phyloP scores from a whole-genome alignment of 768 basidiomycete genomes.

The Trametes cinnabarina region DNA sequence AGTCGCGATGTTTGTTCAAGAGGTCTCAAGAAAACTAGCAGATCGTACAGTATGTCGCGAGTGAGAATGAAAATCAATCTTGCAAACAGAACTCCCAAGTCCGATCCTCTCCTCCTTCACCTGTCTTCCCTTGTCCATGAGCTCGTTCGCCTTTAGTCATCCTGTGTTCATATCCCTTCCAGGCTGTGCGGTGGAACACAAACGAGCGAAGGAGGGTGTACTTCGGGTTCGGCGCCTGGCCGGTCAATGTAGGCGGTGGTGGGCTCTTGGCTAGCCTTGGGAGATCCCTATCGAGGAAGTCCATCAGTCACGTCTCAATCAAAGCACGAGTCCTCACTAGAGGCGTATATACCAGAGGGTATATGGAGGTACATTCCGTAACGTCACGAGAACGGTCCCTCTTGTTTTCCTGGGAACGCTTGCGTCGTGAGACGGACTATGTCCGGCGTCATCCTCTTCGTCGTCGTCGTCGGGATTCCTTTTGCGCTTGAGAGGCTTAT shows the following conservation, averaged over 20 bases:
- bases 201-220: slow-evolving; percentile 80
- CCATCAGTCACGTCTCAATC: slow-evolving; percentile 22
- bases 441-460: slow-evolving; percentile 41
- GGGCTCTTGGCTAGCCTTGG: slow-evolving; percentile 74
- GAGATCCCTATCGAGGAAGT: slow-evolving; percentile 54
- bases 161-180: slow-evolving; percentile 89
- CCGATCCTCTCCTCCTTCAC: slow-evolving; percentile 73
- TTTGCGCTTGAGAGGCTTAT: slow-evolving; percentile 44
- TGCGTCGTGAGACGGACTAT: slow-evolving; percentile 28
- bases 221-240: slow-evolving; percentile 54
- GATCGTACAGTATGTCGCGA: too few species aligned
- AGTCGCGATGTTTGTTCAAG: too few species aligned
- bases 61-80: too few species aligned
- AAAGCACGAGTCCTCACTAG: neutral
- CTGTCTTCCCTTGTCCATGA: slow-evolving; percentile 62
- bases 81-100: slow-evolving; percentile 83
- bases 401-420: slow-evolving; percentile 29
- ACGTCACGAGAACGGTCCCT: slow-evolving; percentile 82
- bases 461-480: slow-evolving; percentile 37
- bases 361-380: slow-evolving; percentile 85
- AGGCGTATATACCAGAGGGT: slow-evolving; percentile 74
- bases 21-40: too few species aligned
- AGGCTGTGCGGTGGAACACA: slow-evolving; percentile 62
- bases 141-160: slow-evolving; percentile 88
- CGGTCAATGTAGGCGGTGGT: slow-evolving; percentile 48